Conservation (phyloP, 129 eudicot genomes). For the Helichrysum umbraculigerum region DNA sequence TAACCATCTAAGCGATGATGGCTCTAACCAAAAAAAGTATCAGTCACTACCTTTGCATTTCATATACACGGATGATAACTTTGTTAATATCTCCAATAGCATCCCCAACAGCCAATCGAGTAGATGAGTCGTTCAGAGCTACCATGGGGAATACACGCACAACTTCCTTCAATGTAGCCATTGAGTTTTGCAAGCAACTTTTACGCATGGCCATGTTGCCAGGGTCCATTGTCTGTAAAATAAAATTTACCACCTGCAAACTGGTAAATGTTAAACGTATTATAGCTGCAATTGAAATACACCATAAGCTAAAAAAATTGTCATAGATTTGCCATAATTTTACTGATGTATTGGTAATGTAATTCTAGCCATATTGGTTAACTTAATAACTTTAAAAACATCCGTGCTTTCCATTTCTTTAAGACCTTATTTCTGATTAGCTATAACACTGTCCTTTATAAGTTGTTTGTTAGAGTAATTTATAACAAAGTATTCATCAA, state of each 20-base stretch:
- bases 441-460: too few species aligned
- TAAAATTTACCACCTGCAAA: constrained; percentile 94
- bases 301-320: background rate
- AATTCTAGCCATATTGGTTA: background rate
- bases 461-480: background rate
- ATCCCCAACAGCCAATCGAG: constrained; percentile 95
- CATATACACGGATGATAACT: constrained; percentile 81
- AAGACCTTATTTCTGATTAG: background rate
- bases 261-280: constrained; percentile 60
- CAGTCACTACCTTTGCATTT: constrained; percentile 73
- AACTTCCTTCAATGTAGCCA: constrained; percentile 73
- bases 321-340: background rate
- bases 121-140: constrained; percentile 73
- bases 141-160: constrained; percentile 91
- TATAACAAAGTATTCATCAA: background rate
- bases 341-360: background rate
- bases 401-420: background rate
- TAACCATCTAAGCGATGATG: background rate
- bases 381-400: background rate
- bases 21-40: background rate
- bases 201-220: constrained; percentile 85
- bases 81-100: constrained; percentile 73
- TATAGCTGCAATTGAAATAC: constrained; percentile 13
- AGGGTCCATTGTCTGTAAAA: constrained; percentile 92
- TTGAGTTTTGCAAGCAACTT: constrained; percentile 76